Evolutionary conservation across 371 early-diverging fungal genomes (phyloP).

Genomic region (Syncephalis fuscata): DNA sequence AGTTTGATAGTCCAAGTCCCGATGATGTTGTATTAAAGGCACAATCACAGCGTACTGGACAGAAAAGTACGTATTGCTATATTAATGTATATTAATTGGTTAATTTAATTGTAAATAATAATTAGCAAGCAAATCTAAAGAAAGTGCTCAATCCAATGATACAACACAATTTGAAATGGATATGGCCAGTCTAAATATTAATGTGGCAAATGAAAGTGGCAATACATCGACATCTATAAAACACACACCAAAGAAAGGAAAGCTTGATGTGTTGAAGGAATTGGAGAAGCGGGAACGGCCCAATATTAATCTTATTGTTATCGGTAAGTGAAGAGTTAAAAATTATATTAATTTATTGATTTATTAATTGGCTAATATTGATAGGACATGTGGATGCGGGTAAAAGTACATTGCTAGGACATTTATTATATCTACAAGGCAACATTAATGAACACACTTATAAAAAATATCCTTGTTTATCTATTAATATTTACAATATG

Average conservation of each 20-base stretch:
- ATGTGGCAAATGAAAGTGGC: not conserved
- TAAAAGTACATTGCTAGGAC: slow-evolving; percentile 88
- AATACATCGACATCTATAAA: not conserved
- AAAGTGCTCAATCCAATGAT: too few relatives aligned
- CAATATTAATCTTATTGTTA: slow-evolving; percentile 64
- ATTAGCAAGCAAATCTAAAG: too few relatives aligned
- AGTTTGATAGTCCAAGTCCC: slow-evolving; percentile 64
- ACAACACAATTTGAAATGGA: slow-evolving; percentile 1
- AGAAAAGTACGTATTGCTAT: not conserved
- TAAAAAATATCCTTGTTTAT: slow-evolving; percentile 47
- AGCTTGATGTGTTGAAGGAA: not conserved
- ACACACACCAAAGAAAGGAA: not conserved
- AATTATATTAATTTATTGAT: not conserved
- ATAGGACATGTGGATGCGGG: slow-evolving; percentile 99
- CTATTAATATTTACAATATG: not conserved
- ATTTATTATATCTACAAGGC: slow-evolving; percentile 98
- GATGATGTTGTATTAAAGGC: slow-evolving; percentile 59
- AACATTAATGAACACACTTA: slow-evolving; percentile 98
- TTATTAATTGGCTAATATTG: not conserved
- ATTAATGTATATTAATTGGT: too few relatives aligned
- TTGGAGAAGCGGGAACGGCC: not conserved
- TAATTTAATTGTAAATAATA: too few relatives aligned
- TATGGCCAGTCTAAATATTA: not conserved
- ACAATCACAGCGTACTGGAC: slow-evolving; percentile 22
- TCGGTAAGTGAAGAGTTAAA: slow-evolving; percentile 30